These are phyloP conservation scores for Cryoendolithus antarcticus DNA, from an alignment of 2,329 filamentous ascomycete genomes.

Conservation along the genomic window DNA sequence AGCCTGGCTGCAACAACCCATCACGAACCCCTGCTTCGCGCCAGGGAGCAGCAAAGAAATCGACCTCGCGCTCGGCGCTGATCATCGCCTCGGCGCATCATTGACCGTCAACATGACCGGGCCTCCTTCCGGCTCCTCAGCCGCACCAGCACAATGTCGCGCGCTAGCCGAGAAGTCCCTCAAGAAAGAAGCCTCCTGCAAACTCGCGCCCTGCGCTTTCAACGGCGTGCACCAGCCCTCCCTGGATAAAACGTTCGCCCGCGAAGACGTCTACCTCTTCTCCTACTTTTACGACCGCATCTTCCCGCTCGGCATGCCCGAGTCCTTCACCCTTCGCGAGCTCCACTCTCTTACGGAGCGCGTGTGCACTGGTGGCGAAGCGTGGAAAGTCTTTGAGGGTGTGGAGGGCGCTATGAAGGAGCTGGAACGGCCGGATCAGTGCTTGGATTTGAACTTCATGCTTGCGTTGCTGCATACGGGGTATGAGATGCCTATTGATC, in stretches of 20 bases:
- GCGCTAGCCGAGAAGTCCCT: conserved; percentile 81
- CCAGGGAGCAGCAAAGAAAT: conserved; percentile 66
- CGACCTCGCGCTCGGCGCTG: conserved; percentile 55
- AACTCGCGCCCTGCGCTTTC: conserved; percentile 88
- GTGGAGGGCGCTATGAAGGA: conserved; percentile 70
- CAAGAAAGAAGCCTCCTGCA: conserved; percentile 72
- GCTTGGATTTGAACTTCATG: conserved; percentile 95
- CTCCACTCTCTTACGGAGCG: conserved; percentile 72
- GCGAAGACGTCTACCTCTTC: conserved; percentile 90
- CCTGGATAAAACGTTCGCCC: conserved; percentile 79
- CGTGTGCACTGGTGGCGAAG: conserved; percentile 75
- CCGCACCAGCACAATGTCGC: conserved; percentile 67
- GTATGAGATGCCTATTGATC: conserved; percentile 93
- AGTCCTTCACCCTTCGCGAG: conserved; percentile 85
- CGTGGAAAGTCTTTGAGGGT: conserved; percentile 70
- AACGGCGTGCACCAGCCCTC: conserved; percentile 92
- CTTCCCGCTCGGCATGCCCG: conserved; percentile 91
- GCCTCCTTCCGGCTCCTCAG: conserved; percentile 51
- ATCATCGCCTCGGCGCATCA: conserved; percentile 51
- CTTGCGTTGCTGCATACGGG: conserved; percentile 82
- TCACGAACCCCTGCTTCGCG: conserved; percentile 76
- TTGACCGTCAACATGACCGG: conserved; percentile 78
- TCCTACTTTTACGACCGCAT: conserved; percentile 98
- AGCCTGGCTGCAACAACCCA: conserved; percentile 56
- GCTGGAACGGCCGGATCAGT: conserved; percentile 79